phyloP scores from a whole-genome alignment of 495 filamentous ascomycete genomes.

The Hypoxylon cercidicola region DNA sequence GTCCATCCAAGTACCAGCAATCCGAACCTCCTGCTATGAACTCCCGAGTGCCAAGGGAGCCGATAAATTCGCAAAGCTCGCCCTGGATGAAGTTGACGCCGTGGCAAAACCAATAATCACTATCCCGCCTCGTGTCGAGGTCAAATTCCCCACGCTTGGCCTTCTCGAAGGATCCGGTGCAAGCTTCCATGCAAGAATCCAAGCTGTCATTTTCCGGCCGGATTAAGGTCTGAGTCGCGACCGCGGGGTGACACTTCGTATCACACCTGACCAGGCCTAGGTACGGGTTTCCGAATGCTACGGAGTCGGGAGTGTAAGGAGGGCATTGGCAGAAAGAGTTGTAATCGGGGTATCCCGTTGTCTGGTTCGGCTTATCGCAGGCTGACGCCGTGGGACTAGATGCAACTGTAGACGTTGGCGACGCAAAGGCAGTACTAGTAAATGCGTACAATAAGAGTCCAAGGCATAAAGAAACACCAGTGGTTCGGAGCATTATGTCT shows the following conservation, averaged over 20 bases:
- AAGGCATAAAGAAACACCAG: slow-evolving; percentile 2
- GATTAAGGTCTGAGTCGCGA: slow-evolving; percentile 23
- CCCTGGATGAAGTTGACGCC: slow-evolving; percentile 46
- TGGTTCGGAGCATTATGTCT: slow-evolving; percentile 20
- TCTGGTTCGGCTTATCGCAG: slow-evolving; percentile 31
- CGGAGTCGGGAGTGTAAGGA: slow-evolving; percentile 24
- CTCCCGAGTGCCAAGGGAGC: slow-evolving; percentile 31
- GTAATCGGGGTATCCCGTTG: slow-evolving; percentile 42
- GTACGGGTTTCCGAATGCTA: slow-evolving; percentile 41
- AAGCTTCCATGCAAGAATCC: slow-evolving; percentile 33
- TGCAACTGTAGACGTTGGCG: slow-evolving; percentile 14
- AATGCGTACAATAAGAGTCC: slow-evolving; percentile 16
- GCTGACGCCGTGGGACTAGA: slow-evolving; percentile 11
- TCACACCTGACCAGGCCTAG: slow-evolving; percentile 42
- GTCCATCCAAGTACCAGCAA: slow-evolving; percentile 36
- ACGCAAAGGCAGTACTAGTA: slow-evolving; percentile 10
- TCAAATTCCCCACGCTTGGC: slow-evolving; percentile 20
- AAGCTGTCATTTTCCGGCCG: slow-evolving; percentile 38
- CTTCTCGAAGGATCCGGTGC: slow-evolving; percentile 45
- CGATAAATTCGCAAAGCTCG: slow-evolving; percentile 46
- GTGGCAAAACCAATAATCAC: slow-evolving; percentile 45
- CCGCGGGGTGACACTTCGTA: slow-evolving; percentile 35
- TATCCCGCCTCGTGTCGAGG: slow-evolving; percentile 19
- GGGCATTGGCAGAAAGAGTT: slow-evolving; percentile 41
- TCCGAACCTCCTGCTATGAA: slow-evolving; percentile 30